phyloP scores from a whole-genome alignment of 1,139 yeast species.

The Geotrichum restrictum region DNA sequence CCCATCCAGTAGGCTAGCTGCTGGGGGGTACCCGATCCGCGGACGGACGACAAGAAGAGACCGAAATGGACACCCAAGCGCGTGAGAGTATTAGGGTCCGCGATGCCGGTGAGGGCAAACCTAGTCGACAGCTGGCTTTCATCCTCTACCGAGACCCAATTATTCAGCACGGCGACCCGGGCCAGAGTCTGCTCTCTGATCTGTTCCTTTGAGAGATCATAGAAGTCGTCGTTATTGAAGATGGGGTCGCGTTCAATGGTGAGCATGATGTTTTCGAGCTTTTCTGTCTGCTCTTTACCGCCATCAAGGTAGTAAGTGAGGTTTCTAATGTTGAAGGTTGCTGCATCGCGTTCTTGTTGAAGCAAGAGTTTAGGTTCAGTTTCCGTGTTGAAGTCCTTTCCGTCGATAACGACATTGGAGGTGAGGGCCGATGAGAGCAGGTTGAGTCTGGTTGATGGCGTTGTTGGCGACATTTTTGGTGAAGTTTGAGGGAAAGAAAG shows the following conservation, averaged over 20 bases:
- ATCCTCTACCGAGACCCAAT: constrained; percentile 42
- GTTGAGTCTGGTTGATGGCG: constrained; percentile 4
- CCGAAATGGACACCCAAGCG: constrained; percentile 67
- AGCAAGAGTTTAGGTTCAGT: constrained; percentile 26
- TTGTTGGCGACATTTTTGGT: neutral
- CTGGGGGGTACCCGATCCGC: constrained; percentile 63
- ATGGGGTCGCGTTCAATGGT: constrained; percentile 50
- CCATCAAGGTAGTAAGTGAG: constrained; percentile 51
- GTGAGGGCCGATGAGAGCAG: constrained; percentile 4
- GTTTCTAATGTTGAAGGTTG: constrained; percentile 43
- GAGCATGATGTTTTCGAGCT: constrained; percentile 45
- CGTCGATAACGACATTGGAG: constrained; percentile 27
- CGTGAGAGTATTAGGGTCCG: constrained; percentile 59
- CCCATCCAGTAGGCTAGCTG: constrained; percentile 65
- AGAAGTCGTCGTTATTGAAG: constrained; percentile 45
- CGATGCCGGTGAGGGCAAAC: constrained; percentile 41
- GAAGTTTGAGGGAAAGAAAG: neutral
- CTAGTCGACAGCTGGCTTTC: constrained; percentile 29
- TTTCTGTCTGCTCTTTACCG: constrained; percentile 41
- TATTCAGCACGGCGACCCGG: constrained; percentile 45
- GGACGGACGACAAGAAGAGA: constrained; percentile 60
- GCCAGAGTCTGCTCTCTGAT: constrained; percentile 49
- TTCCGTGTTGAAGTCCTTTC: constrained; percentile 26
- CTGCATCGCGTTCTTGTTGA: constrained; percentile 43
- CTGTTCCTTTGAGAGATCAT: constrained; percentile 48